These are phyloP conservation scores for Triglochin maritima DNA, from an alignment of 106 monocot genomes.

Conservation along the genomic window DNA sequence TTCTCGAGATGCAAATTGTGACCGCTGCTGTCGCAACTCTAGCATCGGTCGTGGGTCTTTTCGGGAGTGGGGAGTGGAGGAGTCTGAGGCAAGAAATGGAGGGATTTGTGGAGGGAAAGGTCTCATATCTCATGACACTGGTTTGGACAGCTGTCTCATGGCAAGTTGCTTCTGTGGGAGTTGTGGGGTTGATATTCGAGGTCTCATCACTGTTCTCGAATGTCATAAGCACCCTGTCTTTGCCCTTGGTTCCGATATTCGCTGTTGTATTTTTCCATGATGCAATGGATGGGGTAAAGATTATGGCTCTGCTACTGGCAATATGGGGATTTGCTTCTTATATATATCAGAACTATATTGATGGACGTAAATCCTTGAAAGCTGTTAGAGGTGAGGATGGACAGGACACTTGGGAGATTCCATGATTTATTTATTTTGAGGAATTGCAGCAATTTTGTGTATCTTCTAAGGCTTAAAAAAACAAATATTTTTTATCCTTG, in stretches of 20 bases:
- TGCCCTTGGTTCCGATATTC: constrained; percentile 20
- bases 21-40: constrained; percentile 6
- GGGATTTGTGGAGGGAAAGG: constrained; percentile 8
- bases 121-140: constrained; percentile 18
- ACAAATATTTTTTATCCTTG: no score
- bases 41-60: constrained; percentile 13
- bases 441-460: no score
- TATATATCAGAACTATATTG: constrained; percentile 24
- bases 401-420: background rate
- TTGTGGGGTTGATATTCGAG: constrained; percentile 22
- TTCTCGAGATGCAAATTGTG: constrained; percentile 22
- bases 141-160: constrained; percentile 20
- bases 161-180: constrained; percentile 23
- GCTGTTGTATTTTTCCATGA: constrained; percentile 22
- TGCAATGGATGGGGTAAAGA: constrained; percentile 17
- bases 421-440: background rate
- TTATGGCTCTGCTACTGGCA: constrained; percentile 16
- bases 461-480: no score
- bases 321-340: constrained; percentile 20
- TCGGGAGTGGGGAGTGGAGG: constrained; percentile 20
- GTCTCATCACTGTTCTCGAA: constrained; percentile 28
- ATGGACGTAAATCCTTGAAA: constrained; percentile 4
- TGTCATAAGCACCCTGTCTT: constrained; percentile 20
- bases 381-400: background rate
- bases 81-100: constrained; percentile 8